A percentile compares a stretch with the other conserved stretches of the same genome.
phyloP scores from a whole-genome alignment of 371 early-diverging fungal species.

The Syncephalis plumigaleata region DNA sequence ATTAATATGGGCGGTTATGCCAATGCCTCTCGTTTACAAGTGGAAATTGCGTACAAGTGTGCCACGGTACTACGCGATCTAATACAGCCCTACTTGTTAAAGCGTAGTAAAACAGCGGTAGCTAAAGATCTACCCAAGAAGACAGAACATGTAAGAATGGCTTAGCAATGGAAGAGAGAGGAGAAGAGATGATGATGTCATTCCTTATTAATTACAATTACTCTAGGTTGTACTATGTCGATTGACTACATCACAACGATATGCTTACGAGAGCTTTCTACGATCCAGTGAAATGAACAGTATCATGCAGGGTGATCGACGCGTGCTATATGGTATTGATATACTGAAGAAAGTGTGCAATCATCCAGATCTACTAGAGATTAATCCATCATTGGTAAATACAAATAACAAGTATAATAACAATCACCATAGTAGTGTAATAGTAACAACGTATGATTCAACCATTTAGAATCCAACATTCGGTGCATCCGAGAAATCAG shows the following conservation, averaged over 20 bases:
- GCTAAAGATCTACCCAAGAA: conserved; percentile 85
- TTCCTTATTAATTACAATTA: background rate
- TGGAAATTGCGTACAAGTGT: conserved; percentile 85
- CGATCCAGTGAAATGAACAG: conserved; percentile 44
- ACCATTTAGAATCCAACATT: conserved; percentile 26
- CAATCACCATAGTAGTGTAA: background rate
- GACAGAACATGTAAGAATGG: conserved; percentile 55
- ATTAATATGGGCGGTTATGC: conserved; percentile 88
- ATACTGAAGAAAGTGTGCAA: conserved; percentile 94
- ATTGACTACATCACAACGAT: conserved; percentile 60
- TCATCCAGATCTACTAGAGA: conserved; percentile 69
- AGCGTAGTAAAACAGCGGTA: conserved; percentile 89
- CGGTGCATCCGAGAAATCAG: conserved; percentile 45
- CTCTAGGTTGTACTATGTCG: conserved; percentile 71
- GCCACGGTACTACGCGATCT: conserved; percentile 78
- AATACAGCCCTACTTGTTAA: conserved; percentile 85
- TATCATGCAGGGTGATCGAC: conserved; percentile 67
- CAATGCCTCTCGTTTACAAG: conserved; percentile 70
- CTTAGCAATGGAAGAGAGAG: too few species aligned
- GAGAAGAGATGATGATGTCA: too few species aligned
- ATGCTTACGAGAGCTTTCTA: conserved; percentile 61
- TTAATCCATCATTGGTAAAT: conserved; percentile 14
- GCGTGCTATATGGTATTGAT: conserved; percentile 84
- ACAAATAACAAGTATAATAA: background rate
- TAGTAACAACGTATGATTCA: background rate